Conservation (phyloP, 2,329 filamentous ascomycete genomes). For the Penicillium sp. region DNA sequence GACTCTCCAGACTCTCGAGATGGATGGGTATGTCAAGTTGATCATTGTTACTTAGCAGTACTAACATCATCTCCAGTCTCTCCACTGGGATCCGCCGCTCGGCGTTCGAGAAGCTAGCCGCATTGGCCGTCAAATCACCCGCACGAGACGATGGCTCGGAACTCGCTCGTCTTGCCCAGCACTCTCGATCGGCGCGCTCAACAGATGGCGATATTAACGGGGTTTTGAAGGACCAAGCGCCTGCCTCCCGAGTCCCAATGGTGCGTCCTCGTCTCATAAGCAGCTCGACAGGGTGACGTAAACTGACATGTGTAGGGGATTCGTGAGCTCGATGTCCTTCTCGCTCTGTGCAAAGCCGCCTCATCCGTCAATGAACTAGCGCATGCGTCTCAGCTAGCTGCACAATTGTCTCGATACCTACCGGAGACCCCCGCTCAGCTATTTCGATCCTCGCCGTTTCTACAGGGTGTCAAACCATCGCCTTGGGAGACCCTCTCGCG, state of each 20-base stretch:
- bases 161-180: conserved; percentile 33
- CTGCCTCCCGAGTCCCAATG: conserved; percentile 39
- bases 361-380: conserved; percentile 64
- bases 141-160: conserved; percentile 28
- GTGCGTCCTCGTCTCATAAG: conserved; percentile 16
- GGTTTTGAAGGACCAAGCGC: conserved; percentile 33
- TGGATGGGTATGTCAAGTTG: conserved; percentile 30
- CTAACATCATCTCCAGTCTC: conserved; percentile 21
- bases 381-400: conserved; percentile 70
- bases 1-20: conserved; percentile 8
- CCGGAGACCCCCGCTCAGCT: conserved; percentile 75
- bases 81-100: conserved; percentile 35
- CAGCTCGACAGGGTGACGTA: not conserved
- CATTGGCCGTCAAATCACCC: conserved; percentile 35
- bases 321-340: conserved; percentile 83
- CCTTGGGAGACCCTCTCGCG: conserved; percentile 80
- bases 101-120: conserved; percentile 43
- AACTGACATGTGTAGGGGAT: conserved; percentile 56
- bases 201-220: conserved; percentile 34
- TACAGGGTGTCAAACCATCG: conserved; percentile 75
- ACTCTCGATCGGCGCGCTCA: conserved; percentile 22
- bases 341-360: conserved; percentile 86
- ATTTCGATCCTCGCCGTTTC: conserved; percentile 73
- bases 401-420: conserved; percentile 75
- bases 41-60: not conserved